Evolutionary conservation across 345 rosid species (phyloP).

Genomic region (Euphorbia tirucalli): DNA sequence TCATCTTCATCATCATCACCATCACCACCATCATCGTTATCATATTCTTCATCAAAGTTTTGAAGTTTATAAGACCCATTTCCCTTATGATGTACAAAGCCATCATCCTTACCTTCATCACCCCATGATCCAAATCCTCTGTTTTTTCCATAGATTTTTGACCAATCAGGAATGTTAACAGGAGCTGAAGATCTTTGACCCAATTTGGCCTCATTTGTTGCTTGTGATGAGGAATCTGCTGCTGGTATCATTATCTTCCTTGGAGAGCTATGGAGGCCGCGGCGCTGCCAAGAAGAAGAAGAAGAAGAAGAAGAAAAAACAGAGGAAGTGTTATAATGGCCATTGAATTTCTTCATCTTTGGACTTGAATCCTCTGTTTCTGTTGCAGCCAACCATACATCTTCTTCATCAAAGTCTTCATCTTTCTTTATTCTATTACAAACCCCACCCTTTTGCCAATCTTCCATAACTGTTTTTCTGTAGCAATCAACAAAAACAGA

Average conservation of each 20-base stretch:
- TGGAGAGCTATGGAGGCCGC: constrained; percentile 30
- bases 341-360: constrained; percentile 36
- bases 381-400: constrained; percentile 52
- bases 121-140: constrained; percentile 21
- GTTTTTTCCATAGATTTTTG: constrained; percentile 67
- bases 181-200: constrained; percentile 72
- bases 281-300: constrained; percentile 34
- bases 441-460: constrained; percentile 28
- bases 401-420: constrained; percentile 77
- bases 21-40: neutral
- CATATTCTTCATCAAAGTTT: constrained; percentile 12
- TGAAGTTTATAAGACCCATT: no score
- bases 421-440: constrained; percentile 28
- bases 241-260: constrained; percentile 40
- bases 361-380: constrained; percentile 45
- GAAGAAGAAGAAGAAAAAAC: constrained; percentile 35
- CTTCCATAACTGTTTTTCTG: no score
- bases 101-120: constrained; percentile 15
- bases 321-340: constrained; percentile 4
- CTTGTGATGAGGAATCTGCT: constrained; percentile 3
- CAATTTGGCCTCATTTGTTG: constrained; percentile 28
- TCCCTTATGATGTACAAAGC: neutral
- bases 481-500: neutral
- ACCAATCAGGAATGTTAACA: constrained; percentile 87
- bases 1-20: constrained; percentile 28